A percentile compares a stretch with the other conserved stretches of the same genome.
These are phyloP conservation scores for Xanthoconium stramineum DNA, from an alignment of 768 basidiomycete genomes.

Conservation along the genomic window DNA sequence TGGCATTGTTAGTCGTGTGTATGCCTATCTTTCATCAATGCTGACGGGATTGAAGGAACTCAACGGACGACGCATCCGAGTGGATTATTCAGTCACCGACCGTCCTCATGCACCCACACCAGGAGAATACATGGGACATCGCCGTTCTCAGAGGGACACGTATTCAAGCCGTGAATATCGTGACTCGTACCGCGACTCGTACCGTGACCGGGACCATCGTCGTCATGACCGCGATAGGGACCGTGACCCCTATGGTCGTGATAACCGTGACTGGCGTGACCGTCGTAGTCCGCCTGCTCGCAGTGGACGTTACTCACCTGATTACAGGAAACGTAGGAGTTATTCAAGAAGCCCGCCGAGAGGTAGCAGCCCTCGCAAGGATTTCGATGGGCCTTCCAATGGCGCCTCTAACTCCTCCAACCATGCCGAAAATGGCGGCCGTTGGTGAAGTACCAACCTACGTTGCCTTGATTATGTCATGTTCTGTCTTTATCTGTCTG, in stretches of 20 bases:
- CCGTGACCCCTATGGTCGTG: conserved; percentile 65
- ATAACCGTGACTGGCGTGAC: conserved; percentile 75
- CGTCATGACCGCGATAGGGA: conserved; percentile 46
- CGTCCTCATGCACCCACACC: conserved; percentile 95
- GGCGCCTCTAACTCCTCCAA: conserved; percentile 35
- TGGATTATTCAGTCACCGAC: conserved; percentile 94
- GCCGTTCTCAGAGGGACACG: conserved; percentile 53
- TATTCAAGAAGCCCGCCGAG: conserved; percentile 79
- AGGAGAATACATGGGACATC: conserved; percentile 96
- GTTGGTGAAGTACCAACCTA: conserved; percentile 53
- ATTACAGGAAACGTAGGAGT: conserved; percentile 70
- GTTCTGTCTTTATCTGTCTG: conserved; percentile 27
- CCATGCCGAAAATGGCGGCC: conserved; percentile 43
- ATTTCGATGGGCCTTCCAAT: conserved; percentile 44
- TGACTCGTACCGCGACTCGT: conserved; percentile 42
- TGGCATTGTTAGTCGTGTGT: conserved; percentile 64
- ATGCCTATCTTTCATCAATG: not conserved
- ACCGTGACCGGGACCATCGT: conserved; percentile 46
- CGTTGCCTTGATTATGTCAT: conserved; percentile 15
- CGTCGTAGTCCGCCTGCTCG: conserved; percentile 72
- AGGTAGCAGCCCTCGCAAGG: conserved; percentile 57
- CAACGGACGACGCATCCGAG: conserved; percentile 93
- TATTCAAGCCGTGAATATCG: conserved; percentile 44
- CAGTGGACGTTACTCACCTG: conserved; percentile 71
- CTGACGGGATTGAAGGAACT: conserved; percentile 58